A percentile compares a stretch with the other conserved stretches of the same genome.
Conservation (phyloP, 2,329 filamentous ascomycete species). For the Penicillium sp. region DNA sequence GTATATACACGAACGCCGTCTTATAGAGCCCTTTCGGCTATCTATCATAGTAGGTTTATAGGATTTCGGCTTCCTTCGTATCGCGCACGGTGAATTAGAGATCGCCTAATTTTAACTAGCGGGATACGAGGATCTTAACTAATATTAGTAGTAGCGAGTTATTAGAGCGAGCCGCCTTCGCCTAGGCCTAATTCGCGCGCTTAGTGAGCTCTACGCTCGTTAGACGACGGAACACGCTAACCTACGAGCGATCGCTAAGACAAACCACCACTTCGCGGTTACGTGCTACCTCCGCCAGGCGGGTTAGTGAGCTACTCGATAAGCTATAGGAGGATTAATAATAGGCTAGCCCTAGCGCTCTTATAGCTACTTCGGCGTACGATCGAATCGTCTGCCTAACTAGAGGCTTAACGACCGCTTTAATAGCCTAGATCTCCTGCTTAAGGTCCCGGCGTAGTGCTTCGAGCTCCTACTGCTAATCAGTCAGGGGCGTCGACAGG, state of each 20-base stretch:
- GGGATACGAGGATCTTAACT: not conserved
- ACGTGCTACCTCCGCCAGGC: too few relatives aligned
- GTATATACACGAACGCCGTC: not conserved
- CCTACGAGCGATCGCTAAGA: too few relatives aligned
- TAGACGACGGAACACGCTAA: too few relatives aligned
- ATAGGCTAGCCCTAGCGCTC: not conserved
- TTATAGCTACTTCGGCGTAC: not conserved
- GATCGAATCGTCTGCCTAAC: not conserved
- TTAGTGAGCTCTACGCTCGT: not conserved
- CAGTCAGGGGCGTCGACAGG: too few relatives aligned
- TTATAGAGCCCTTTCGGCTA: not conserved
- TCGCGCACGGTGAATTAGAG: not conserved
- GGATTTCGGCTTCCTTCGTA: slow-evolving; percentile 1
- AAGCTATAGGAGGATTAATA: not conserved
- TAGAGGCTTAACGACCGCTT: too few relatives aligned
- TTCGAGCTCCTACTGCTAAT: too few relatives aligned
- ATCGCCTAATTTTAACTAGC: slow-evolving; percentile 1
- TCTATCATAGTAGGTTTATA: not conserved
- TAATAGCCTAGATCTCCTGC: too few relatives aligned
- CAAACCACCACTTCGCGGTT: too few relatives aligned
- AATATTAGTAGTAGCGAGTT: not conserved
- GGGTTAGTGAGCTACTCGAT: too few relatives aligned
- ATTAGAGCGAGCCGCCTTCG: not conserved
- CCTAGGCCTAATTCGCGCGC: not conserved
- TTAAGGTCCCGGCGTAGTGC: too few relatives aligned